Conservation (phyloP, 768 basidiomycete genomes). For the Hysterangium stoloniferum region DNA sequence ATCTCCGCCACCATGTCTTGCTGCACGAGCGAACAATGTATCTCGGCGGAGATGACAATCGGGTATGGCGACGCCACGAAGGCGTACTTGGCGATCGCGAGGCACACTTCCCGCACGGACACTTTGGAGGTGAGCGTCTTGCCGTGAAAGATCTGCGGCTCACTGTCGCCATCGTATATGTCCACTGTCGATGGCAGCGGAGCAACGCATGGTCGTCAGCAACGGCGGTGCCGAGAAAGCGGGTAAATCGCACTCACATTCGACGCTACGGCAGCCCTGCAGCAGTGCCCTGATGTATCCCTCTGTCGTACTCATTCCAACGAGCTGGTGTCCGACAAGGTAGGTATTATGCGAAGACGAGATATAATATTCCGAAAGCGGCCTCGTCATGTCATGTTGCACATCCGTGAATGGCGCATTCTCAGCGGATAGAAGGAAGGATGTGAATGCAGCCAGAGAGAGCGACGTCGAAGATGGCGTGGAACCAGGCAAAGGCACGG, state of each 20-base stretch:
- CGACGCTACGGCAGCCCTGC: conserved; percentile 88
- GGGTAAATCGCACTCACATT: conserved; percentile 46
- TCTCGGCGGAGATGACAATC: conserved; percentile 87
- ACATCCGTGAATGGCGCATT: conserved; percentile 56
- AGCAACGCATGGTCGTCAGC: not conserved
- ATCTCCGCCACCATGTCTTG: conserved; percentile 75
- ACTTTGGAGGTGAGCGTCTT: conserved; percentile 84
- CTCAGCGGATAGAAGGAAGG: conserved; percentile 75
- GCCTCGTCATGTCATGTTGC: conserved; percentile 82
- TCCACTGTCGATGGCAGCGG: conserved; percentile 59
- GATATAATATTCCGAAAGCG: conserved; percentile 81
- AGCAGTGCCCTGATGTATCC: conserved; percentile 89
- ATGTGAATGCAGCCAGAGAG: conserved; percentile 55
- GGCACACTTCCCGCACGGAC: conserved; percentile 69
- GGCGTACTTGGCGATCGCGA: conserved; percentile 81
- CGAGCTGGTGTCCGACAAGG: conserved; percentile 76
- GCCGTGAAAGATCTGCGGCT: conserved; percentile 85
- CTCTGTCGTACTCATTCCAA: conserved; percentile 86
- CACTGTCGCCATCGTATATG: conserved; percentile 79
- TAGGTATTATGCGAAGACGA: conserved; percentile 93
- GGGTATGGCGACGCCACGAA: conserved; percentile 90
- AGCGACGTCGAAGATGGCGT: conserved; percentile 2
- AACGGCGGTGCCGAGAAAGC: too few relatives aligned
- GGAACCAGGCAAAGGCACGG: conserved; percentile 4
- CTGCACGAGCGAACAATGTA: conserved; percentile 73